phyloP scores from a whole-genome alignment of 2,329 filamentous ascomycete genomes.

The Dothistroma septosporum region DNA sequence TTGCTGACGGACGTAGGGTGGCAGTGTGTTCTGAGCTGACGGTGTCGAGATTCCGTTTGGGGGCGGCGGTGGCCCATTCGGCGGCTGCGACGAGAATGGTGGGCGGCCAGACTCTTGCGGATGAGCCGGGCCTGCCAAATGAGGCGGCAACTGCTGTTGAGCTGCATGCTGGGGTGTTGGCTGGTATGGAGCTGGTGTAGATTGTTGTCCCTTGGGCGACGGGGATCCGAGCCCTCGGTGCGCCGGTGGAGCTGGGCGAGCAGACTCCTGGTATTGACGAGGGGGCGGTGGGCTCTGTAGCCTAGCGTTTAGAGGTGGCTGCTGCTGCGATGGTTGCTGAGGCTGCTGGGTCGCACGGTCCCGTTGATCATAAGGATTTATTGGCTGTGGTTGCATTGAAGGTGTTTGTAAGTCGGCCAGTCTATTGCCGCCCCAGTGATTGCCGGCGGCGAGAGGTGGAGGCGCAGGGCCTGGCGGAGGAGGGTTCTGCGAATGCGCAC shows the following conservation, averaged over 20 bases:
- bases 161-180: slow-evolving; percentile 41
- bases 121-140: slow-evolving; percentile 36
- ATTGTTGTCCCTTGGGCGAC: slow-evolving; percentile 57
- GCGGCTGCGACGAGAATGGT: slow-evolving; percentile 22
- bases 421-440: slow-evolving; percentile 62
- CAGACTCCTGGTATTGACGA: slow-evolving; percentile 46
- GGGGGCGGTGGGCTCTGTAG: slow-evolving; percentile 53
- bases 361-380: slow-evolving; percentile 77
- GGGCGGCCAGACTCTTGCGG: slow-evolving; percentile 23
- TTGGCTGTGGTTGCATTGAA: slow-evolving; percentile 58
- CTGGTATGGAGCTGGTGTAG: slow-evolving; percentile 51
- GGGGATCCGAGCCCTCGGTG: slow-evolving; percentile 51
- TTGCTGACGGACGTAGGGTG: slow-evolving; percentile 59
- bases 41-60: slow-evolving; percentile 42
- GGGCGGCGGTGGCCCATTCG: slow-evolving; percentile 24
- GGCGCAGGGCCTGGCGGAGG: slow-evolving; percentile 63
- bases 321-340: slow-evolving; percentile 41
- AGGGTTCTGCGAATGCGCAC: slow-evolving; percentile 64
- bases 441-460: slow-evolving; percentile 46
- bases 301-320: slow-evolving; percentile 41
- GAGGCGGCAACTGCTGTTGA: slow-evolving; percentile 48
- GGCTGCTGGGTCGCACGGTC: slow-evolving; percentile 54
- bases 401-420: slow-evolving; percentile 72
- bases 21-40: slow-evolving; percentile 50
- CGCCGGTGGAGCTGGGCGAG: slow-evolving; percentile 44